These are phyloP conservation scores for Lotus japonicus DNA, from an alignment of 306 rosid genomes.

Conservation along the genomic window DNA sequence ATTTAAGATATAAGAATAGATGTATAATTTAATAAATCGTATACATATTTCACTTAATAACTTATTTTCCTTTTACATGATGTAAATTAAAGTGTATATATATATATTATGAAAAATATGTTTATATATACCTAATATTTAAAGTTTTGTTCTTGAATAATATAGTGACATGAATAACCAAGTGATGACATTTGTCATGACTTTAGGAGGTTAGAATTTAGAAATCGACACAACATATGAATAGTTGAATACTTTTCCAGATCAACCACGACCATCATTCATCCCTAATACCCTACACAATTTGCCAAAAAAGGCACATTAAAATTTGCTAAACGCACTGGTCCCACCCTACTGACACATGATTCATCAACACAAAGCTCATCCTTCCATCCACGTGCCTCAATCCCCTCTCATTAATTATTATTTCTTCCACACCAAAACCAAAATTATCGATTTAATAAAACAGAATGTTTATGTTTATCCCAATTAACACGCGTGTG, in stretches of 20 bases:
- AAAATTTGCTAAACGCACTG: neutral
- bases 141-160: neutral
- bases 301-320: constrained; percentile 2
- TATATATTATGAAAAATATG: too few species aligned
- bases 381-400: constrained; percentile 13
- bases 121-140: too few species aligned
- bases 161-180: neutral
- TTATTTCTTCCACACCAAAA: neutral
- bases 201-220: neutral
- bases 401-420: neutral
- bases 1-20: too few species aligned
- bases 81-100: too few species aligned
- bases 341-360: constrained; percentile 13
- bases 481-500: too few species aligned
- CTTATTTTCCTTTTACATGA: too few species aligned
- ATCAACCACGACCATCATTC: neutral
- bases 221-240: too few species aligned
- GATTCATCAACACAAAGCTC: neutral
- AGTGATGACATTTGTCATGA: neutral
- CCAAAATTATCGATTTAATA: too few species aligned
- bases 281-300: neutral
- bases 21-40: too few species aligned
- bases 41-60: too few species aligned
- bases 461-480: too few species aligned
- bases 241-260: neutral